Evolutionary conservation across 257 asterid genomes (phyloP), one percentile per base, ranked within the genome.

Genomic region (Mitragyna speciosa): DNA sequence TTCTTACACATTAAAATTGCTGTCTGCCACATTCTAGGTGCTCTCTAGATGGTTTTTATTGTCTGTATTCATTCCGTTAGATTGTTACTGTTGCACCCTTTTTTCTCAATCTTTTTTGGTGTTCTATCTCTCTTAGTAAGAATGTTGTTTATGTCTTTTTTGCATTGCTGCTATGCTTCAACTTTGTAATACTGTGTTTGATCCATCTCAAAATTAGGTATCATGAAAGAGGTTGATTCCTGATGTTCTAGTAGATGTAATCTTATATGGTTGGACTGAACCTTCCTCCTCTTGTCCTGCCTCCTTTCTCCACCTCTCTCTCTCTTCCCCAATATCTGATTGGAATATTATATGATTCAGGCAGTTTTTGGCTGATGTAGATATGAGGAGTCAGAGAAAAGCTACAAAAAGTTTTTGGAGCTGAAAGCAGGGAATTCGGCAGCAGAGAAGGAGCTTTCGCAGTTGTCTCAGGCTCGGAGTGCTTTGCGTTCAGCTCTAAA

Each of bases 401-500:
- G 87, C 87, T 94, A 93, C 93, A 89, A 89, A 74, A 90, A 77
- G 80, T 90, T 90, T 80, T 86, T 91, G 89, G 96, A 91, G 92
- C 80, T 88, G 90, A 91, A 94, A 87, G 92, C 94, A 45, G 86
- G 87, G 76, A 88, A 89, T 86, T 84, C 92, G 31, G 97, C 88
- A 17, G 98, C 90, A 79, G 96, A 89, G 70, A 94, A 93, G 89
- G 98, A 93, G 89, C 96, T 94, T 76, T 90, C 97, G 70, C 98
- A 94, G 80, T 80, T 88, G 81, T 79, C 81, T 80, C 98, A 93
- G 84, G 95, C 98, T 80, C 91, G 78, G 85, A 87, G 80, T 84
- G 91, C 98, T 80, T 84, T 94, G 58, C 82, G 83, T 82, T 94
- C 98, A 61, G 97, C 98, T 43, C 75, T 59, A 52, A 78, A 66